Percentiles rank a stretch among this genome's conserved stretches.
Evolutionary conservation across 106 monocot species (phyloP).

Genomic region (Agapanthus africanus): DNA sequence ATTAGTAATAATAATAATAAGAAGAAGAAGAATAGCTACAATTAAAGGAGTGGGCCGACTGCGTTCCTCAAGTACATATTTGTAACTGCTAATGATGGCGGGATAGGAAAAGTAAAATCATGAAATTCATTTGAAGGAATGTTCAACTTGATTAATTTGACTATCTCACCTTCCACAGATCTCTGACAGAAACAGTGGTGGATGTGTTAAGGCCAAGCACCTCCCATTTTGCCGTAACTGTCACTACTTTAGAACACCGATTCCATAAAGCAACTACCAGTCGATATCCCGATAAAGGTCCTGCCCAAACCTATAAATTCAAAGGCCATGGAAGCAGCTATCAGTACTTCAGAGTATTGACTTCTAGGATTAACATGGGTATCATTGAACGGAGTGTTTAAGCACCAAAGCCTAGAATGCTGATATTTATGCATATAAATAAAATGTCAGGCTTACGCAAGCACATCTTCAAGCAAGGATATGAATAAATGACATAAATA

Average conservation of each 20-base stretch:
- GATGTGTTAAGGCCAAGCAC: slow-evolving; percentile 54
- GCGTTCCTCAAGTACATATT: too few relatives aligned
- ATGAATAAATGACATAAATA: neutral
- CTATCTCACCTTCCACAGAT: slow-evolving; percentile 88
- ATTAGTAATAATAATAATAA: too few relatives aligned
- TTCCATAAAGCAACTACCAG: slow-evolving; percentile 75
- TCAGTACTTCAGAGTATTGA: too few relatives aligned
- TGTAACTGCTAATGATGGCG: too few relatives aligned
- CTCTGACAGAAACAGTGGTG: slow-evolving; percentile 53
- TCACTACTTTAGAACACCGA: slow-evolving; percentile 49
- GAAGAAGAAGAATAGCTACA: too few relatives aligned
- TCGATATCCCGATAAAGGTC: slow-evolving; percentile 58
- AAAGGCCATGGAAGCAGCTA: neutral
- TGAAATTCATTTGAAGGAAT: too few relatives aligned
- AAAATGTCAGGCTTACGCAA: neutral
- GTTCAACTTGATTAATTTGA: too few relatives aligned
- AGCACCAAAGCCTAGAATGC: neutral
- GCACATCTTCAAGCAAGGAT: neutral
- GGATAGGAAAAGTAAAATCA: neutral
- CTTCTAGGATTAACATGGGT: too few relatives aligned
- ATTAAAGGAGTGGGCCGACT: too few relatives aligned
- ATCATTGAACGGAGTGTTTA: too few relatives aligned
- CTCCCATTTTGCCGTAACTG: slow-evolving; percentile 57
- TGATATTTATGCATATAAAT: neutral
- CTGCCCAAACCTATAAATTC: slow-evolving; percentile 85